Conservation (phyloP, 148 eudicot species). For the Arbutus unedo region DNA sequence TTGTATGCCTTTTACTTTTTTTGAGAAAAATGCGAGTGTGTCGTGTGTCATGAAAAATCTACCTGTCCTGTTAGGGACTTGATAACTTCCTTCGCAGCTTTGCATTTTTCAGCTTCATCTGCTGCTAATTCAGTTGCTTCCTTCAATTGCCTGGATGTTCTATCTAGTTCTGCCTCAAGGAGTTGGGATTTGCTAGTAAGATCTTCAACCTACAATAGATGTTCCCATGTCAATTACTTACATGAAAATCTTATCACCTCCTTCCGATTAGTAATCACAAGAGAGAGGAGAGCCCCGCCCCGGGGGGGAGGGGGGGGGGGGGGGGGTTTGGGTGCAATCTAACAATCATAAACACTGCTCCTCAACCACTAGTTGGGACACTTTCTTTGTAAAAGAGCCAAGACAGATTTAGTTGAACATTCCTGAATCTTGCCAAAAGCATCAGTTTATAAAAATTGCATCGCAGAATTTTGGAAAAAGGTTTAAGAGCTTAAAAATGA, state of each 20-base stretch:
- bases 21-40: too few relatives aligned
- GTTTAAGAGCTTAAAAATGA: neutral
- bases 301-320: neutral
- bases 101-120: constrained; percentile 80
- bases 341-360: neutral
- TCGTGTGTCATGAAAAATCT: neutral
- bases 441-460: neutral
- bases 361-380: neutral
- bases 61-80: constrained; percentile 85
- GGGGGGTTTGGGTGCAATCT: too few relatives aligned
- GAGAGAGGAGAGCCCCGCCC: neutral
- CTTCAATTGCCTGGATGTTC: constrained; percentile 51
- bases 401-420: neutral
- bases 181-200: constrained; percentile 52
- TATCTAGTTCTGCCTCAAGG: constrained; percentile 73
- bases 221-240: neutral
- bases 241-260: neutral
- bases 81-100: constrained; percentile 86
- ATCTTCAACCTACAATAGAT: constrained; percentile 51
- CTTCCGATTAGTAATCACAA: neutral
- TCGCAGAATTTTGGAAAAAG: neutral
- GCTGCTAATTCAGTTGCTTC: constrained; percentile 60
- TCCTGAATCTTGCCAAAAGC: neutral
- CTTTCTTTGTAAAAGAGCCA: neutral
- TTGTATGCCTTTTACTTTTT: too few relatives aligned